phyloP scores from a whole-genome alignment of 768 basidiomycete genomes.

The Porphyrellus cyaneotinctus region DNA sequence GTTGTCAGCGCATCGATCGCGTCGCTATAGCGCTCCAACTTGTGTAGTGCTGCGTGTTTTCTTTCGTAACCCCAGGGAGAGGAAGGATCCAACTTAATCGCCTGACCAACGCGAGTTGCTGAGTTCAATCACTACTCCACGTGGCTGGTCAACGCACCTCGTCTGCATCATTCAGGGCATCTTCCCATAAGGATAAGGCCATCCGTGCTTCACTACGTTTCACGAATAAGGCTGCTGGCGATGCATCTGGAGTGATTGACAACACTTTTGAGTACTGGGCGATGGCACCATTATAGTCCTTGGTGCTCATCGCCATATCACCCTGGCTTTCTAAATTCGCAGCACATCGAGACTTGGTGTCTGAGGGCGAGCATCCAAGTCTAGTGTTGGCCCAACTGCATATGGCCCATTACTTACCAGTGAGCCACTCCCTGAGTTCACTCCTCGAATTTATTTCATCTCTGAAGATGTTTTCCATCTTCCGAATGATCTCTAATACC shows the following conservation, averaged over 20 bases:
- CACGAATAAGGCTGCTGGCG: not conserved
- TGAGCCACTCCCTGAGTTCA: slow-evolving; percentile 6
- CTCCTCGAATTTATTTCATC: slow-evolving; percentile 7
- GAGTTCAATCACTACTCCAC: not conserved
- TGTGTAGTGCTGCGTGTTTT: slow-evolving; percentile 11
- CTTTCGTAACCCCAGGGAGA: slow-evolving; percentile 16
- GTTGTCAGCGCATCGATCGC: slow-evolving; percentile 6
- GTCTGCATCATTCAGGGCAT: slow-evolving; percentile 14
- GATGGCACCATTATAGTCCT: slow-evolving; percentile 5
- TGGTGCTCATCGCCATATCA: slow-evolving; percentile 3
- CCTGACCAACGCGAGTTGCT: slow-evolving; percentile 1
- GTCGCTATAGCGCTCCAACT: slow-evolving; percentile 7
- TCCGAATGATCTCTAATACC: not conserved
- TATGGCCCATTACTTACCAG: slow-evolving; percentile 1
- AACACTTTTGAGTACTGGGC: slow-evolving; percentile 12
- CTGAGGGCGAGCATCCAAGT: not conserved
- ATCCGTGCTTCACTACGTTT: slow-evolving; percentile 14
- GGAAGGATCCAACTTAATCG: slow-evolving; percentile 3
- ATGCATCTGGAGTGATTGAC: not conserved
- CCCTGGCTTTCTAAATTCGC: slow-evolving; percentile 4
- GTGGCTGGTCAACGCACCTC: slow-evolving; percentile 4
- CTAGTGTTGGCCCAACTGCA: too few species aligned
- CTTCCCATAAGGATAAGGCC: slow-evolving; percentile 4
- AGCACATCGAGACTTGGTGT: slow-evolving; percentile 6
- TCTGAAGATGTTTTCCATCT: slow-evolving; percentile 4